Conservation (phyloP, 306 rosid genomes). For the Sicyos edulis region DNA sequence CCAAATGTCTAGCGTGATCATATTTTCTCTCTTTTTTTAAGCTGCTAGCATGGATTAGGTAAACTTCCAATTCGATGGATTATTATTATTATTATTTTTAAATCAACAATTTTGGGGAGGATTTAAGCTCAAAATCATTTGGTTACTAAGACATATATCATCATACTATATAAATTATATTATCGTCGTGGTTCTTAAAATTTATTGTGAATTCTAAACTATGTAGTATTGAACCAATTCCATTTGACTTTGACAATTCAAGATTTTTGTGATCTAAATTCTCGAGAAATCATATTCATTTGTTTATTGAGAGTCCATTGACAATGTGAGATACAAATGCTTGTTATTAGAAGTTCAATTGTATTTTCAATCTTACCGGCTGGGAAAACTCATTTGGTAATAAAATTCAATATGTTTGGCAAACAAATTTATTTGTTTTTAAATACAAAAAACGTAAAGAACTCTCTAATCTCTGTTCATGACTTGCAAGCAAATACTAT, state of each 20-base stretch:
- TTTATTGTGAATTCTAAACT: too few species aligned
- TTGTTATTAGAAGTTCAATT: background rate
- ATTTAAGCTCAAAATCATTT: too few species aligned
- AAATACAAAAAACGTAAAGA: conserved; percentile 1
- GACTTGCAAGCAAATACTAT: background rate
- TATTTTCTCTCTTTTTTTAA: background rate
- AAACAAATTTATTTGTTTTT: background rate
- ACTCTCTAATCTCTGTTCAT: conserved; percentile 7
- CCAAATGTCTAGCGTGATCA: background rate
- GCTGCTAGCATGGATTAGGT: background rate
- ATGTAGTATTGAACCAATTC: too few species aligned
- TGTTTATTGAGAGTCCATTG: too few species aligned
- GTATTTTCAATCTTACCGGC: conserved; percentile 2
- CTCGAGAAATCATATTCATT: too few species aligned
- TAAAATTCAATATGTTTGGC: background rate
- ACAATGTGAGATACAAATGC: background rate
- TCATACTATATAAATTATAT: too few species aligned
- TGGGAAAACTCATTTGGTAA: background rate
- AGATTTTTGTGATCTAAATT: too few species aligned
- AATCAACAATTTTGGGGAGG: too few species aligned
- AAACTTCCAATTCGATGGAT: background rate
- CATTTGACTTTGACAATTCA: too few species aligned
- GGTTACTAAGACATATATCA: too few species aligned
- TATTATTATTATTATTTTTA: too few species aligned
- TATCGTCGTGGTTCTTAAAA: too few species aligned